Evolutionary conservation across 495 filamentous ascomycete species (phyloP).

Genomic region (Beverwykella pulmonaria): DNA sequence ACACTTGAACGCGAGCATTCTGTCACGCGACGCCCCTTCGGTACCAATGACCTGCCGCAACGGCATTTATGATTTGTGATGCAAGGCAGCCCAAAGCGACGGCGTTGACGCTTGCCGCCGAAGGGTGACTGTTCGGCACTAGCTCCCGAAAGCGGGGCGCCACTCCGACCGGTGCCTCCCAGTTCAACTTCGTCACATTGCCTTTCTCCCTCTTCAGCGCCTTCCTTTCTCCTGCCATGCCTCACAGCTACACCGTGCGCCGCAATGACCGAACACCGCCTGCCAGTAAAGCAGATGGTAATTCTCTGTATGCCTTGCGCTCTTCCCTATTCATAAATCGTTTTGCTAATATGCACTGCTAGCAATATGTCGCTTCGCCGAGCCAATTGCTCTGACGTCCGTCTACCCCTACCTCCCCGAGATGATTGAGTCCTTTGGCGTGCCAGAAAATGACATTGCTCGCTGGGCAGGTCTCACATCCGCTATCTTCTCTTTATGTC

Average conservation of each 20-base stretch:
- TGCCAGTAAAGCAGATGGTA: conserved; percentile 44
- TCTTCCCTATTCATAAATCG: neutral
- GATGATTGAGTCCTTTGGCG: conserved; percentile 79
- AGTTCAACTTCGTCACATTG: neutral
- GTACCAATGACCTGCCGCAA: neutral
- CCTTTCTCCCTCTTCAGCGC: neutral
- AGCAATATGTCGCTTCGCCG: conserved; percentile 82
- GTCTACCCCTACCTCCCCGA: conserved; percentile 89
- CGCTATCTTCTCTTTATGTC: conserved; percentile 71
- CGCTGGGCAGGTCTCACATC: conserved; percentile 76
- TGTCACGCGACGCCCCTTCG: neutral
- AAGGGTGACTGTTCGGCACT: neutral
- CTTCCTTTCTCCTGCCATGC: conserved; percentile 10
- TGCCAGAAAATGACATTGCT: conserved; percentile 71
- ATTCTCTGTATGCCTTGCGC: conserved; percentile 39
- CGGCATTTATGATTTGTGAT: neutral
- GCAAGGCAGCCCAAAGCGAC: neutral
- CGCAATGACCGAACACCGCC: conserved; percentile 37
- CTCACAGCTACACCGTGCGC: neutral
- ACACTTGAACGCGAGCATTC: neutral
- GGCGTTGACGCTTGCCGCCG: neutral
- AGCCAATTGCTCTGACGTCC: conserved; percentile 80
- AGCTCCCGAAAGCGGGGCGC: neutral
- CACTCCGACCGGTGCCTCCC: neutral
- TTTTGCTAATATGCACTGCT: conserved; percentile 1